phyloP scores from a whole-genome alignment of 805 yeast species.

The Barnettozyma pratensis region DNA sequence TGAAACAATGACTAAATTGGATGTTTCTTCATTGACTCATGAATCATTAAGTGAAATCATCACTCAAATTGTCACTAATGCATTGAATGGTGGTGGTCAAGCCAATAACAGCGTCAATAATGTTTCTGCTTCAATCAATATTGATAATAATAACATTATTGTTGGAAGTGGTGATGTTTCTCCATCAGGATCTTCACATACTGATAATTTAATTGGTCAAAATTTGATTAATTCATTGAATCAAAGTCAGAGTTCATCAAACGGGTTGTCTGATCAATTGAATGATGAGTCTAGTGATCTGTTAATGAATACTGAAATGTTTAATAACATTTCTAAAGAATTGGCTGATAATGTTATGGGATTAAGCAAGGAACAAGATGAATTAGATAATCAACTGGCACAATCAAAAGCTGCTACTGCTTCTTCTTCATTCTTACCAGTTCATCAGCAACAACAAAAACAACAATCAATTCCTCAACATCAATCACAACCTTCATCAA shows the following conservation, averaged over 20 bases:
- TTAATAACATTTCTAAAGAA: slow-evolving; percentile 7
- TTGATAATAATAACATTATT: neutral
- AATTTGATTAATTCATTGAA: slow-evolving; percentile 1
- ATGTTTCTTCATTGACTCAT: slow-evolving; percentile 41
- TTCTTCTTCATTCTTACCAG: too few species aligned
- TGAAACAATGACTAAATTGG: slow-evolving; percentile 32
- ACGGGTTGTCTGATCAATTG: neutral
- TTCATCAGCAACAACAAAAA: neutral
- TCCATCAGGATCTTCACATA: neutral
- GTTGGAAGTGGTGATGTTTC: neutral
- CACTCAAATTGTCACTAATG: slow-evolving; percentile 21
- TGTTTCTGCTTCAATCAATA: neutral
- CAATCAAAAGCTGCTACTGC: neutral
- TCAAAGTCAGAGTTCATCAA: neutral
- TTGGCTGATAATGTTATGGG: slow-evolving; percentile 7
- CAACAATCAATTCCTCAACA: neutral
- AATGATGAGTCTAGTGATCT: slow-evolving; percentile 1
- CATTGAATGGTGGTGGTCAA: slow-evolving; percentile 6
- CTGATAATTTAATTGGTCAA: neutral
- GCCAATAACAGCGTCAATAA: neutral
- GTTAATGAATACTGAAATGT: slow-evolving; percentile 2
- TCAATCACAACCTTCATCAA: too few species aligned
- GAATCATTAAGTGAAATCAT: slow-evolving; percentile 24
- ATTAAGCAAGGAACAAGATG: slow-evolving; percentile 2
- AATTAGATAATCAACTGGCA: neutral